These are phyloP conservation scores for Insectozyma bohioensis DNA, from an alignment of 1,139 yeast species.

Conservation along the genomic window DNA sequence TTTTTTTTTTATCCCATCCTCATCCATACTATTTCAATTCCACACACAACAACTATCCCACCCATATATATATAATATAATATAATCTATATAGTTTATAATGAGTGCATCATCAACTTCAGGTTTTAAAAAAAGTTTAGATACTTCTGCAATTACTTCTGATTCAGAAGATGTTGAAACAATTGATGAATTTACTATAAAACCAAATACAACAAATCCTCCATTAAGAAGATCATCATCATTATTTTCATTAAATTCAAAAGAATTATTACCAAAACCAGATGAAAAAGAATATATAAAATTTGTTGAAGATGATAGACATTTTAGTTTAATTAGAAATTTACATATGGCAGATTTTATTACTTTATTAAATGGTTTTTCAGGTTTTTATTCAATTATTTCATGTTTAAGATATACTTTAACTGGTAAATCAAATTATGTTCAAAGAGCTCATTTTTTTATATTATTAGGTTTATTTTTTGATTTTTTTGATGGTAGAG, in stretches of 20 bases:
- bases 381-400: slow-evolving; percentile 86
- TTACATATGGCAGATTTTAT: slow-evolving; percentile 95
- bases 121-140: slow-evolving; percentile 19
- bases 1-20: too few species aligned
- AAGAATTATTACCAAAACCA: slow-evolving; percentile 53
- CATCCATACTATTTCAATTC: too few species aligned
- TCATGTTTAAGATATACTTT: slow-evolving; percentile 80
- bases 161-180: slow-evolving; percentile 26
- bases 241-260: slow-evolving; percentile 40
- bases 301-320: slow-evolving; percentile 78
- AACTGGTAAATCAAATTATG: slow-evolving; percentile 66
- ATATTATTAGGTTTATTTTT: slow-evolving; percentile 87
- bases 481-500: slow-evolving; percentile 96
- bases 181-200: slow-evolving; percentile 14
- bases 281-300: slow-evolving; percentile 75
- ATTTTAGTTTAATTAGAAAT: slow-evolving; percentile 71
- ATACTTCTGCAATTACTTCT: slow-evolving; percentile 36
- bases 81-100: too few species aligned
- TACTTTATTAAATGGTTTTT: slow-evolving; percentile 85
- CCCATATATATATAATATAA: too few species aligned
- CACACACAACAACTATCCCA: too few species aligned
- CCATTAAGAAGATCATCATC: slow-evolving; percentile 47
- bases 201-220: too few species aligned
- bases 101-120: slow-evolving; percentile 7
- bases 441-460: slow-evolving; percentile 87